Evolutionary conservation across 1,284 basidiomycete genomes (phyloP), one percentile per base, ranked within the genome.

Genomic region (Papiliotrema fonsecae): DNA sequence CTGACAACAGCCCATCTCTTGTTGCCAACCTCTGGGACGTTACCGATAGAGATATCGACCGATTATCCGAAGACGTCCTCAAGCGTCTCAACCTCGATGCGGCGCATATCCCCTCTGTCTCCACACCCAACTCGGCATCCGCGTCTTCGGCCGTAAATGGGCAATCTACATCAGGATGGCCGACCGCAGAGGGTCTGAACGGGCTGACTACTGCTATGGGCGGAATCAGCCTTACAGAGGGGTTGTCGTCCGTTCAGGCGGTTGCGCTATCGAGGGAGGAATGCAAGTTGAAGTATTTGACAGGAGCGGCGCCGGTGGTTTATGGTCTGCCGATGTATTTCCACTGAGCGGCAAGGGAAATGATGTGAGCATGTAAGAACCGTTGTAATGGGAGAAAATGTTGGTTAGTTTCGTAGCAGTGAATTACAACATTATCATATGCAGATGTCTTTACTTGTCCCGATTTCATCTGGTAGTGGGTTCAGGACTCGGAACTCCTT

Each of bases 1-100:
- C 51, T 56, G 47, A 52, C 21, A 3, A 14, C 60, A 93, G 91
- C 56, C 94, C 96, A 5, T 86, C 89, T 1, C 78, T 98, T 40
- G 83, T 97, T 13, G 96, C 88, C 0, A 97, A 94, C 65, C 75
- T 98, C 16, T 99, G 96, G 94, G 94, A 98, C 68, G 93, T 97
- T 22, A 98, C 96, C 0, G 94, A 99, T 76, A 82, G 86, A 42
- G 94, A 99, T 68, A 92, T 97, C 56, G 94, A 98, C 75, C 86
- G 87, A 57, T 83, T 97, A 54, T 87, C 91, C 6, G 83, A 87
- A 57, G 77, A 82, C 0, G 90, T 97, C 6, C 86, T 97, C 61
- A 83, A 85, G 55, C 80, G 82, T 52, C 73, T 96, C 7, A 76
- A 78, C 3, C 75, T 97, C 41, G 80, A 75, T 51, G 49, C 54